These are phyloP conservation scores for Pythium aphanidermatum DNA, from an alignment of 352 stramenopile genomes.

Conservation along the genomic window DNA sequence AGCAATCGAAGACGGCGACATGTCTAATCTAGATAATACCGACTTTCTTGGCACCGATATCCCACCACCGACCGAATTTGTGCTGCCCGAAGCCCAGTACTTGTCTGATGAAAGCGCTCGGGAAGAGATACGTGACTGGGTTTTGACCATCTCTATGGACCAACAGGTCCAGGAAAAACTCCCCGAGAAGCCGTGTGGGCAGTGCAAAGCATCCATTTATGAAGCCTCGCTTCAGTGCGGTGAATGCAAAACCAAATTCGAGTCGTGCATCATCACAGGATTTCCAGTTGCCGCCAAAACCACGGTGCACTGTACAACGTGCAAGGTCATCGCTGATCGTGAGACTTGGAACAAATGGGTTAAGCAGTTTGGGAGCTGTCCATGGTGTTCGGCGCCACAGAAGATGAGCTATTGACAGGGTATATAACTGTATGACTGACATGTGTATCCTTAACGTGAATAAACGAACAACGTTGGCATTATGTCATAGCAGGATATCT, in stretches of 20 bases:
- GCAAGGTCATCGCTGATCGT: conserved; percentile 79
- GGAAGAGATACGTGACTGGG: conserved; percentile 94
- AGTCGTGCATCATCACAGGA: conserved; percentile 89
- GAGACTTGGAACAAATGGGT: conserved; percentile 90
- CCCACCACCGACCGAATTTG: conserved; percentile 73
- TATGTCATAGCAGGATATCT: too few relatives aligned
- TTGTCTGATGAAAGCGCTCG: conserved; percentile 73
- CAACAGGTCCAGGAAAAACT: conserved; percentile 91
- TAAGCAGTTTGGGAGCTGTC: conserved; percentile 79
- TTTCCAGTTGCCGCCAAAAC: conserved; percentile 85
- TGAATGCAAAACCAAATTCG: conserved; percentile 67
- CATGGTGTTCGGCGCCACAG: conserved; percentile 74
- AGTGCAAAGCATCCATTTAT: conserved; percentile 85
- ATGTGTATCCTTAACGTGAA: too few relatives aligned
- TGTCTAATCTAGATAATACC: conserved; percentile 87
- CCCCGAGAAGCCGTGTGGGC: conserved; percentile 58
- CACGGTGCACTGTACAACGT: conserved; percentile 86
- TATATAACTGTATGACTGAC: too few relatives aligned
- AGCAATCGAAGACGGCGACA: conserved; percentile 89
- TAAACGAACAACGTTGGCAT: too few relatives aligned
- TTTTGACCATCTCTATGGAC: conserved; percentile 94
- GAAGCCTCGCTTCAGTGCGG: conserved; percentile 71
- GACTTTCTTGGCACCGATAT: conserved; percentile 94
- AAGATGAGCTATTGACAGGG: conserved; percentile 73
- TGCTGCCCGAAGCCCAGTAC: conserved; percentile 69